phyloP scores from a whole-genome alignment of 805 yeast genomes.

The Candida golubevii region DNA sequence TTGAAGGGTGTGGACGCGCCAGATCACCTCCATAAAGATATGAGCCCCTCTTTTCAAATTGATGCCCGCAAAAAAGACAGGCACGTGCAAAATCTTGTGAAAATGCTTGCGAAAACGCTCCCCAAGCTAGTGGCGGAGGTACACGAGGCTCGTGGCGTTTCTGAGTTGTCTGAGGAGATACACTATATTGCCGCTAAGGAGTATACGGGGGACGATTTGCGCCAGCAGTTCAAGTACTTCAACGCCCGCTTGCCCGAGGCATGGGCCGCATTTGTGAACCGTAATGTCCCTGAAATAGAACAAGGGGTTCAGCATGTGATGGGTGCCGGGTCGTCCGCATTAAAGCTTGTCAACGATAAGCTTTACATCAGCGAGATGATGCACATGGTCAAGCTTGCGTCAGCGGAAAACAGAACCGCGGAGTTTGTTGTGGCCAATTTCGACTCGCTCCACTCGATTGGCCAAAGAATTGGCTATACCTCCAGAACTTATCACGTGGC shows the following conservation, averaged over 20 bases:
- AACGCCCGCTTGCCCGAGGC: conserved; percentile 29
- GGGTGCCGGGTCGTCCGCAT: conserved; percentile 21
- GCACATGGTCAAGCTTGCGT: conserved; percentile 41
- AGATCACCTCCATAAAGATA: conserved; percentile 20
- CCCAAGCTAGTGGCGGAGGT: conserved; percentile 19
- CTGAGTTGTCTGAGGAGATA: conserved; percentile 26
- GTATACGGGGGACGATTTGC: conserved; percentile 4
- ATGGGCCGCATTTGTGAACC: conserved; percentile 30
- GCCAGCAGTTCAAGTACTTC: conserved; percentile 23
- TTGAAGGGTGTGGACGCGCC: conserved; percentile 42
- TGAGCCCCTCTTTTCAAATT: conserved; percentile 21
- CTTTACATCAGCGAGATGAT: conserved; percentile 46
- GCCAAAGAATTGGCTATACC: conserved; percentile 38
- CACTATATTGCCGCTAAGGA: conserved; percentile 15
- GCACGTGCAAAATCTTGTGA: conserved; percentile 9
- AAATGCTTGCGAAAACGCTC: conserved; percentile 16
- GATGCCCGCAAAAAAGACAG: conserved; percentile 7
- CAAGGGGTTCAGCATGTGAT: conserved; percentile 9
- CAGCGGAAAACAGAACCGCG: conserved; percentile 16
- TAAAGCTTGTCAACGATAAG: conserved; percentile 40
- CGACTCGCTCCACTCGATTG: conserved; percentile 40
- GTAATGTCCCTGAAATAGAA: conserved; percentile 3
- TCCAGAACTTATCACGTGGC: conserved; percentile 41
- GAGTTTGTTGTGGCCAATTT: conserved; percentile 36
- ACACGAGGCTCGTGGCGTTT: conserved; percentile 6